These are phyloP conservation scores for Seiridium cupressi DNA, from an alignment of 2,329 filamentous ascomycete species.

Conservation along the genomic window DNA sequence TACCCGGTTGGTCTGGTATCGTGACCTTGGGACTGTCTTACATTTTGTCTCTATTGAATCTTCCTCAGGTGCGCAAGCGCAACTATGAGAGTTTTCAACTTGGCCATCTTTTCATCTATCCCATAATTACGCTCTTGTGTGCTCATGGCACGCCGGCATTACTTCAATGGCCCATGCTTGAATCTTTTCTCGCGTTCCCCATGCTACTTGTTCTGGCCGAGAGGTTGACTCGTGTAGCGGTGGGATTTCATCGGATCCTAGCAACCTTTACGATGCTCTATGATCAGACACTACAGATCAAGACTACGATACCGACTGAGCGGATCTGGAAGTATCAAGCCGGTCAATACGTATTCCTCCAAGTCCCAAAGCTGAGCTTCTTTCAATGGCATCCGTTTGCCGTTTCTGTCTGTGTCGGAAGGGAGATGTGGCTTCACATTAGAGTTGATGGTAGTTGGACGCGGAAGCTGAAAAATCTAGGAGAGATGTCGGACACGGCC, in stretches of 20 bases:
- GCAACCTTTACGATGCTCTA: constrained; percentile 49
- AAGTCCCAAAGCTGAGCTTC: constrained; percentile 49
- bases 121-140: constrained; percentile 53
- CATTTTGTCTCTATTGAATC: constrained; percentile 43
- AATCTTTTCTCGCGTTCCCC: constrained; percentile 54
- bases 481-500: constrained; percentile 26
- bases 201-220: constrained; percentile 50
- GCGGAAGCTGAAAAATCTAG: constrained; percentile 39
- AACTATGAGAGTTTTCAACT: constrained; percentile 58
- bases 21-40: constrained; percentile 49
- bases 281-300: constrained; percentile 50
- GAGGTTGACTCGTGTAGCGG: constrained; percentile 39
- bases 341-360: constrained; percentile 57
- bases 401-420: constrained; percentile 51
- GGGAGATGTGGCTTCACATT: constrained; percentile 54
- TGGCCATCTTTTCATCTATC: constrained; percentile 56
- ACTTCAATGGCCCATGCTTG: constrained; percentile 55
- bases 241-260: constrained; percentile 46
- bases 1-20: constrained; percentile 51
- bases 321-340: constrained; percentile 52
- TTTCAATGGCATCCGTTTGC: constrained; percentile 63
- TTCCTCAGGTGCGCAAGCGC: constrained; percentile 47
- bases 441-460: constrained; percentile 61
- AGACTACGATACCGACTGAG: constrained; percentile 43
- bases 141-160: constrained; percentile 51